Evolutionary conservation across 2,329 filamentous ascomycete species (phyloP).

Genomic region (Cephalotrichum gorgonifer): DNA sequence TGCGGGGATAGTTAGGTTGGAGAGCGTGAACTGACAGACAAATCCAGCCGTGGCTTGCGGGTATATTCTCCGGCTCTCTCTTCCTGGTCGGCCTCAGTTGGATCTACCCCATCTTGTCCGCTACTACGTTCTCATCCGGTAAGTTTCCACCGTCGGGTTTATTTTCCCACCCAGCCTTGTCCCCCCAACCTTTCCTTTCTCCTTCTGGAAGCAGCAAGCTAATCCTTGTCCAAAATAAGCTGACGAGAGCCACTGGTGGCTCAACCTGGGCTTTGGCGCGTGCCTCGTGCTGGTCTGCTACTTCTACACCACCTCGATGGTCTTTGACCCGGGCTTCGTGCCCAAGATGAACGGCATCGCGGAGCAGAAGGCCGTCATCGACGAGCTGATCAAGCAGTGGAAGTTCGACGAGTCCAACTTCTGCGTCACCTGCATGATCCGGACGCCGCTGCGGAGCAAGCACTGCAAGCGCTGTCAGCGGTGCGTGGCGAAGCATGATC

Average conservation of each 20-base stretch:
- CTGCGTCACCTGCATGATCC: constrained; percentile 88
- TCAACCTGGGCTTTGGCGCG: constrained; percentile 65
- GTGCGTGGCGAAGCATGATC: constrained; percentile 93
- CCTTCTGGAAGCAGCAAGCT: constrained; percentile 7
- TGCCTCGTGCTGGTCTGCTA: constrained; percentile 61
- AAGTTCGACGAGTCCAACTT: constrained; percentile 94
- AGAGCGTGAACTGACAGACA: background rate
- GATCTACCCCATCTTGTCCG: constrained; percentile 58
- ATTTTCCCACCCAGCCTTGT: background rate
- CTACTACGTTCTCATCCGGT: constrained; percentile 38
- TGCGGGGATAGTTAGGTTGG: too few relatives aligned
- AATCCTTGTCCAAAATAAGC: constrained; percentile 4
- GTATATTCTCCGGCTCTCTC: constrained; percentile 80
- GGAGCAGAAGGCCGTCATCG: constrained; percentile 80
- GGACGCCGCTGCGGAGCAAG: constrained; percentile 86
- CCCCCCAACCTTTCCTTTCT: background rate
- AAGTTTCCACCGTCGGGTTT: too few relatives aligned
- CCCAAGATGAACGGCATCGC: constrained; percentile 83
- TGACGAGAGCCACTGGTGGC: constrained; percentile 45
- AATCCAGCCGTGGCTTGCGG: constrained; percentile 73
- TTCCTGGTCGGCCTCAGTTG: constrained; percentile 74
- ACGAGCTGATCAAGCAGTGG: constrained; percentile 73
- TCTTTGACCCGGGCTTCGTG: constrained; percentile 82
- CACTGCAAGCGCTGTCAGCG: constrained; percentile 87
- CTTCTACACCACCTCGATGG: constrained; percentile 82